Percentiles rank a stretch among this genome's conserved stretches.
phyloP scores from a whole-genome alignment of 1,284 basidiomycete genomes.

The Blastosporella zonata region DNA sequence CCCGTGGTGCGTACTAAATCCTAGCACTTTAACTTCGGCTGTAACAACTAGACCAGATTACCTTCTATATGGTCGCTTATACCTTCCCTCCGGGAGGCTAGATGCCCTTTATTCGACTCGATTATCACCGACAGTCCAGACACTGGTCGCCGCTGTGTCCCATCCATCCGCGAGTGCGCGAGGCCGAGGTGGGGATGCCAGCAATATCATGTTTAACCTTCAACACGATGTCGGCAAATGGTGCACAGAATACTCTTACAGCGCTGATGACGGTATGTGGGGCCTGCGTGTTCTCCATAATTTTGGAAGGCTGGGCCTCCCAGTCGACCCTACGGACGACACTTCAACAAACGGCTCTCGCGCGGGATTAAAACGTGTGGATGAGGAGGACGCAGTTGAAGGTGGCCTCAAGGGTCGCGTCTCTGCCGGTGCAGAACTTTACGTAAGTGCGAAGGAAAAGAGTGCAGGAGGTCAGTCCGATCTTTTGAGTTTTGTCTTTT shows the following conservation, averaged over 20 bases:
- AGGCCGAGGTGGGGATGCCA: conserved; percentile 45
- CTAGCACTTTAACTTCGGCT: background rate
- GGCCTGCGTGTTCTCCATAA: conserved; percentile 91
- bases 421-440: conserved; percentile 91
- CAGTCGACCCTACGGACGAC: conserved; percentile 33
- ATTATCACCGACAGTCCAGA: conserved; percentile 69
- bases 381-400: conserved; percentile 88
- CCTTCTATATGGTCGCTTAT: conserved; percentile 89
- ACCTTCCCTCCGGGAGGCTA: conserved; percentile 84
- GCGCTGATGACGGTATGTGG: conserved; percentile 91
- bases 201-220: conserved; percentile 84
- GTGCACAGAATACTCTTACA: conserved; percentile 94
- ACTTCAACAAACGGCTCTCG: conserved; percentile 25
- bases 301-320: conserved; percentile 63
- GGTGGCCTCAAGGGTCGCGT: conserved; percentile 88
- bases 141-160: conserved; percentile 71
- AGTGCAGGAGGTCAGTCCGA: conserved; percentile 80
- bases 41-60: conserved; percentile 55
- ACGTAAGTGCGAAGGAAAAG: conserved; percentile 89
- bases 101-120: conserved; percentile 89
- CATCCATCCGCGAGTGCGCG: conserved; percentile 55
- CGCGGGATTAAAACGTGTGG: conserved; percentile 61
- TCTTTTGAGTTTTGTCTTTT: background rate
- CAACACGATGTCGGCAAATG: conserved; percentile 93
- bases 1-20: conserved; percentile 56